Conservation (phyloP, 192 early-diverging fungal species). For the Coemansia sp. region DNA sequence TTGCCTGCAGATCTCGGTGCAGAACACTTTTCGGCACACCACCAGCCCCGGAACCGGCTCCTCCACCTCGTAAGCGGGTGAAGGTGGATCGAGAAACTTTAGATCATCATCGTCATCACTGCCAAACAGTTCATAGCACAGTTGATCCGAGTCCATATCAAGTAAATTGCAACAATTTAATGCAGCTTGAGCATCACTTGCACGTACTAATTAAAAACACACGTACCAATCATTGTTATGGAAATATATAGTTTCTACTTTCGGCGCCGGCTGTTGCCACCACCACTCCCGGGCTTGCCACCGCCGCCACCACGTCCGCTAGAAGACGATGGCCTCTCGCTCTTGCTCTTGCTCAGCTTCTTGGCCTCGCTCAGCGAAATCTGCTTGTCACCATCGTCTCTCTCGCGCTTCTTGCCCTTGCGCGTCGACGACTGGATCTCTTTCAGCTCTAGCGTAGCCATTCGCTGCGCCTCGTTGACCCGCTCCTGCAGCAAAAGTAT, state of each 20-base stretch:
- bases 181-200: too few relatives aligned
- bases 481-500: conserved; percentile 92
- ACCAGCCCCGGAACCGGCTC: conserved; percentile 18
- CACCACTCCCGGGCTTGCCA: too few relatives aligned
- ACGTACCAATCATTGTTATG: background rate
- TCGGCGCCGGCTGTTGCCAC: background rate
- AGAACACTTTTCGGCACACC: conserved; percentile 5
- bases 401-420: conserved; percentile 39
- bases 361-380: conserved; percentile 45
- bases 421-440: conserved; percentile 53
- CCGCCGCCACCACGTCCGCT: too few relatives aligned
- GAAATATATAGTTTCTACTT: background rate
- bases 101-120: background rate
- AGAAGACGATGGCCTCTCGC: too few relatives aligned
- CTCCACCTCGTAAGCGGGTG: background rate
- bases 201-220: too few relatives aligned
- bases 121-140: conserved; percentile 26
- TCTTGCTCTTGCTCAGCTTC: conserved; percentile 41
- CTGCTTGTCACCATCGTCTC: conserved; percentile 51
- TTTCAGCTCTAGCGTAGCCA: conserved; percentile 83
- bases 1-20: background rate
- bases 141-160: background rate
- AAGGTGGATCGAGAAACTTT: background rate
- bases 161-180: too few relatives aligned
- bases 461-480: conserved; percentile 84